Percentiles rank a stretch among this genome's conserved stretches.
phyloP scores from a whole-genome alignment of 768 basidiomycete genomes.

The Mycena vitilis region DNA sequence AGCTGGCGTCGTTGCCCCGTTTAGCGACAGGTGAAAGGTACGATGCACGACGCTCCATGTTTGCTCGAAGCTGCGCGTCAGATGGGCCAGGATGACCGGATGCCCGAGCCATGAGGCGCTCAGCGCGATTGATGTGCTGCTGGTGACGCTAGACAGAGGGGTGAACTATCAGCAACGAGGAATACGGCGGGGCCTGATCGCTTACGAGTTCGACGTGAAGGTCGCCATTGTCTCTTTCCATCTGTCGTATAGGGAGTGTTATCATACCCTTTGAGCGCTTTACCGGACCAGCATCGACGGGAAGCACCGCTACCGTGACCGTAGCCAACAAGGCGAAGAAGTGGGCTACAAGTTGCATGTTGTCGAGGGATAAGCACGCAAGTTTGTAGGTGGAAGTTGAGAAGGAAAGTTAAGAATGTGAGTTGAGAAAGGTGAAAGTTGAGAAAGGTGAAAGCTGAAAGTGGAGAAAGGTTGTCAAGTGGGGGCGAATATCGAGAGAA shows the following conservation, averaged over 20 bases:
- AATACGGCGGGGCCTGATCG: too few species aligned
- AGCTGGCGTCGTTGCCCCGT: slow-evolving; percentile 21
- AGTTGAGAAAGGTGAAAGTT: too few species aligned
- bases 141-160: slow-evolving; percentile 31
- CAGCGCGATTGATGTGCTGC: slow-evolving; percentile 35
- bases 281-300: too few species aligned
- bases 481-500: neutral
- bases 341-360: too few species aligned
- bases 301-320: too few species aligned
- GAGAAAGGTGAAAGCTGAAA: slow-evolving; percentile 22
- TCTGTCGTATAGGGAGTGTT: slow-evolving; percentile 14
- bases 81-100: slow-evolving; percentile 25
- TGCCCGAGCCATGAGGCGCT: slow-evolving; percentile 29
- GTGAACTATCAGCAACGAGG: neutral
- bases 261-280: too few species aligned
- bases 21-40: slow-evolving; percentile 9
- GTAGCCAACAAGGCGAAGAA: too few species aligned
- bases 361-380: too few species aligned
- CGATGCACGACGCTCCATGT: slow-evolving; percentile 31
- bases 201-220: slow-evolving; percentile 29
- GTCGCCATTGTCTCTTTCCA: neutral
- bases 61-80: slow-evolving; percentile 22
- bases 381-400: too few species aligned
- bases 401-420: neutral
- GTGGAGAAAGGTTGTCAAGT: slow-evolving; percentile 14